Evolutionary conservation across 140 eudicot genomes (phyloP).

Genomic region (Cichorium intybus): DNA sequence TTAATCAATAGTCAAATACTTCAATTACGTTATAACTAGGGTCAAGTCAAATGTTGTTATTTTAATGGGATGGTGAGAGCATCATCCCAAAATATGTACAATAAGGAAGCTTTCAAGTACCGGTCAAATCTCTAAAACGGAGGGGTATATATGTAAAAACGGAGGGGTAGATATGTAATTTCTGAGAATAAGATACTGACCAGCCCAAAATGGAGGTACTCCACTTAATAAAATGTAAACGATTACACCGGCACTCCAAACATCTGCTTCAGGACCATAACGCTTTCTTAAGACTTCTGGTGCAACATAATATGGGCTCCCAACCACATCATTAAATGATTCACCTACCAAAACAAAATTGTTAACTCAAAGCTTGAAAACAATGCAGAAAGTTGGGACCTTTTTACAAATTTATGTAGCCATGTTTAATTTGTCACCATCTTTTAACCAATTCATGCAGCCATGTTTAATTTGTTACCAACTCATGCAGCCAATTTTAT

Average conservation of each 20-base stretch:
- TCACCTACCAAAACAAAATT: constrained; percentile 49
- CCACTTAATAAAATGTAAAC: constrained; percentile 85
- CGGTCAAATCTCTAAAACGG: too few relatives aligned
- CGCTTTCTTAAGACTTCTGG: constrained; percentile 88
- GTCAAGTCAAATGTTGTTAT: background rate
- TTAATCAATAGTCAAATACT: background rate
- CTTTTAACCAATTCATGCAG: too few relatives aligned
- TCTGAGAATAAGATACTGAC: constrained; percentile 36
- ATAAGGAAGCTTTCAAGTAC: background rate
- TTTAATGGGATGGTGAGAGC: background rate
- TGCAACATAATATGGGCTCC: constrained; percentile 96
- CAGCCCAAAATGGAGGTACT: constrained; percentile 96
- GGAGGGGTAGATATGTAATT: constrained; percentile 8
- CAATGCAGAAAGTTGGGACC: background rate
- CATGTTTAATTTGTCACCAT: background rate
- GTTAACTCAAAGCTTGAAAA: constrained; percentile 7
- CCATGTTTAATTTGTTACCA: too few relatives aligned
- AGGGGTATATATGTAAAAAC: background rate
- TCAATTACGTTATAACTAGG: background rate
- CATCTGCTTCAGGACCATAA: constrained; percentile 96
- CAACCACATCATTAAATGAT: constrained; percentile 76
- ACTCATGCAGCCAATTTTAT: too few relatives aligned
- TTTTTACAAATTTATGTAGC: background rate
- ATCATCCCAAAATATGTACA: too few relatives aligned
- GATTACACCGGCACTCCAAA: constrained; percentile 96